Evolutionary conservation across 805 yeast genomes (phyloP), one percentile per base, ranked within the genome.

Genomic region (Candida bentonensis): DNA sequence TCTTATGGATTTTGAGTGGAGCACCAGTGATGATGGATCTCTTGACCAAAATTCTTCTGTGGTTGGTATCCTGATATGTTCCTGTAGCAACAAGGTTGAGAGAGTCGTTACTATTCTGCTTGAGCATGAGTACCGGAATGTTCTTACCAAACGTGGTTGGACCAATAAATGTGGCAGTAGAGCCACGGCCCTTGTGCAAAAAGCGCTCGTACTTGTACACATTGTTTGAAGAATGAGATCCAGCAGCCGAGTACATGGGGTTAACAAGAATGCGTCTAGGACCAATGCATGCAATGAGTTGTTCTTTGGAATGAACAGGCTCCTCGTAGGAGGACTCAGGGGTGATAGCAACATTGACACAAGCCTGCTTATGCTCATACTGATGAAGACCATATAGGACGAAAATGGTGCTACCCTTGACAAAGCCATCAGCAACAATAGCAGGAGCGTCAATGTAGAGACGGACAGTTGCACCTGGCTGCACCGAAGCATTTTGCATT

Each of bases 1-100:
- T 76, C 67, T 85, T 89, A 70, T 94, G 96, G 55, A 92, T 88
- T 69, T 88, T 92, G 64, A 87, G 79, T 39, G 96, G 95, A 53
- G 86, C 87, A 46, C 98, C 98, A 0, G 97, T 92, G 44, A 92
- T 66, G 3, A 92, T 78, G 3, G 81, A 79, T 60, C 97, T 75
- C 72, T 89, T 87, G 25, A 94, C 95, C 44, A 88, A 59, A 22
- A 89, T 72, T 62, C 97, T 75, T 13, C 80, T 73, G 56, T 82
- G 84, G 63, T 92, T 96, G 39, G 88, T 74, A 59, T 85, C 85
- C 55, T 82, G 70, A 68, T 87, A 83, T 0, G 95, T 76, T 39
- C 99, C 99, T 50, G 83, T 82, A 2, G 95, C 98, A 22, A 89
- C 69, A 40, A 94, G 71, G 23, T 74, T 76, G 21, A 46, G 52